Evolutionary conservation across 441 rosid genomes (phyloP).

Genomic region (Aquilaria agallochum): DNA sequence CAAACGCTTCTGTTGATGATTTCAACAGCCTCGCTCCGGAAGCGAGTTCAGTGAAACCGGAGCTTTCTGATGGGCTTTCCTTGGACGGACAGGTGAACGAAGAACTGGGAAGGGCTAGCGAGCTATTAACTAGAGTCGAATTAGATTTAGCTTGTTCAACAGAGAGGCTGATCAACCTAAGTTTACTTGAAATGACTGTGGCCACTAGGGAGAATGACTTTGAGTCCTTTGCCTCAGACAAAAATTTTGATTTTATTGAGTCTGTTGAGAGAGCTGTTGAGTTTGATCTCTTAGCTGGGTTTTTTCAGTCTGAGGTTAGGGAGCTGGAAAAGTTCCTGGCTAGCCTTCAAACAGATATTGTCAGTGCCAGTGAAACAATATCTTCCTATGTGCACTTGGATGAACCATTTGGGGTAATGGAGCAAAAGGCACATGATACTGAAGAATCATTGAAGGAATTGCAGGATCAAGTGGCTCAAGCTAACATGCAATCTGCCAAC

Average conservation of each 20-base stretch:
- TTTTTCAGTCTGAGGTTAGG: constrained; percentile 64
- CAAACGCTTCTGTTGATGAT: constrained; percentile 44
- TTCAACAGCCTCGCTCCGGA: constrained; percentile 41
- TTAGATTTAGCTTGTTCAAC: constrained; percentile 70
- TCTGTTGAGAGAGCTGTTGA: constrained; percentile 55
- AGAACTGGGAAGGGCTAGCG: constrained; percentile 37
- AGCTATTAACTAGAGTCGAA: constrained; percentile 55
- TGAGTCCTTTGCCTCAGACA: constrained; percentile 44
- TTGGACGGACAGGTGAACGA: constrained; percentile 35
- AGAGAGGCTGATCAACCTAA: constrained; percentile 75
- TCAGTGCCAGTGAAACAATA: constrained; percentile 32
- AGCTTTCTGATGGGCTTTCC: constrained; percentile 40
- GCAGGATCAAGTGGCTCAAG: constrained; percentile 55
- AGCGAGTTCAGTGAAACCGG: constrained; percentile 45
- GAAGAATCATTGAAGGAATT: constrained; percentile 52
- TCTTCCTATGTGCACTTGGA: constrained; percentile 47
- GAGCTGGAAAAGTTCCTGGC: constrained; percentile 50
- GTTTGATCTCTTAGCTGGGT: constrained; percentile 64
- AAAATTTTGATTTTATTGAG: constrained; percentile 23
- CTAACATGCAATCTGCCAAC: constrained; percentile 53
- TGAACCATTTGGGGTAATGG: constrained; percentile 40
- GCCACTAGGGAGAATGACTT: constrained; percentile 70
- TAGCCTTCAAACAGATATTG: constrained; percentile 31
- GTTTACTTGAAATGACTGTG: constrained; percentile 69
- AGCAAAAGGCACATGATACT: constrained; percentile 53